Evolutionary conservation across 202 grass and related monocot genomes (phyloP), one percentile per base, ranked within the genome.

Genomic region (Panicum hallii): DNA sequence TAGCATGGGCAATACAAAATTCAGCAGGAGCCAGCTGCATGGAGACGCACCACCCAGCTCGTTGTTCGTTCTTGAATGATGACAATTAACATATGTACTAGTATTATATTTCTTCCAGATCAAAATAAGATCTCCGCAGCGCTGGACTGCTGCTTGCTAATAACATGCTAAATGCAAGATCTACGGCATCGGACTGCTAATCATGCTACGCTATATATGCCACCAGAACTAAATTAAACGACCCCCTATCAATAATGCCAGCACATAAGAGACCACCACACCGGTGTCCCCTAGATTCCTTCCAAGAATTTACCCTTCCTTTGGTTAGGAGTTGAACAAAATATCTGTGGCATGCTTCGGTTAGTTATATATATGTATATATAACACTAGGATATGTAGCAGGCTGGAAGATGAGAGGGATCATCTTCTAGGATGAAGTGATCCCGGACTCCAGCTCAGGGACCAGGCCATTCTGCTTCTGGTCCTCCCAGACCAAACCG

Each of bases 401-500:
- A 47, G 19, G 4, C 74, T 46, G 20, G 23, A 48, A 8, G 36
- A 13, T 81, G 58, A 74, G 16, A 38, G 53, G 15, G 49, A 74
- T 54, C 48, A 40, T 74, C 30, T 85, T 56, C 58, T 62, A 88
- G 47, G 77, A 73, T 34, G 71, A 82, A 2, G 77, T 72, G 77
- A 85, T 91, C 16, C 56, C 66, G 3, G 85, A 67, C 63, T 84
- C 89, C 65, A 77, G 72, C 82, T 82, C 85, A 19, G 81, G 81
- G 16, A 88, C 85, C n/a, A 88, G 43, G 77, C 7, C 81, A 54
- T 63, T 74, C 70, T 66, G 75, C 70, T 72, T 91, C 85, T 81
- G 71, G 23, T 88, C 82, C 6, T 99, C 93, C 97, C 97, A 99
- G 0, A 92, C 91, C 70, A 99, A 78, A 34, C 79, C 86, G 38